Base-by-base conservation (phyloP, 495 filamentous ascomycete species). In the Zalerion maritima region DNA sequence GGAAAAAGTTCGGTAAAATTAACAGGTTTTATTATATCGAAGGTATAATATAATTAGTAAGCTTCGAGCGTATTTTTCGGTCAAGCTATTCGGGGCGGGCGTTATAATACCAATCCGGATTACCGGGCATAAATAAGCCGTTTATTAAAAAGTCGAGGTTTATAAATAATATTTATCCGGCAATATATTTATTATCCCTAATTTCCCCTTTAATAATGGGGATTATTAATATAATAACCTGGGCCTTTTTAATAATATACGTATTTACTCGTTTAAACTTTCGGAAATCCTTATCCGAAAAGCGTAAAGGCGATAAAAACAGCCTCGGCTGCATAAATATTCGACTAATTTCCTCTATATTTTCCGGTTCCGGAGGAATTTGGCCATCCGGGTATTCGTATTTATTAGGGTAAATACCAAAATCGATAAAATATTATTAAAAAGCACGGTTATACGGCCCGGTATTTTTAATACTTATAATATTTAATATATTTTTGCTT, bases 371-470 rank as follows among this genome's bases (percentile, higher is more conserved):
- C 2, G 32, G 37, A 11, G 22, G 21, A 31, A 21, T 15, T 28
- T 15, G 11, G 18, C 37, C 32, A 13, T 36, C 21, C 19, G n/a
- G n/a, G n/a, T n/a, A n/a, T n/a, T n/a, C n/a, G n/a, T n/a, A n/a
- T n/a, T n/a, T n/a, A n/a, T n/a, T n/a, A 23, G 28, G 32, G 21
- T 35, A 32, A 24, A 42, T 19, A 6, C 26, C 18, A 31, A 30
- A 18, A 24, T 42, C 26, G 31, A 35, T 31, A 15, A 42, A 35
- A 24, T 32, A 31, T 29, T 42, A 31, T 20, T 31, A 31, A 28
- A 42, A 42, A 16, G 35, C 39, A 16, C 35, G 30, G 25, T 38
- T 35, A 23, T 38, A 42, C 21, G 35, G 35, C 17, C 40, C 18
- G 16, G 31, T 35, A 19, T 16, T 42, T 19, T 31, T 35, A 30